Evolutionary conservation across 306 rosid species (phyloP), one percentile per base, ranked within the genome.

Genomic region (Erythrophleum fordii): DNA sequence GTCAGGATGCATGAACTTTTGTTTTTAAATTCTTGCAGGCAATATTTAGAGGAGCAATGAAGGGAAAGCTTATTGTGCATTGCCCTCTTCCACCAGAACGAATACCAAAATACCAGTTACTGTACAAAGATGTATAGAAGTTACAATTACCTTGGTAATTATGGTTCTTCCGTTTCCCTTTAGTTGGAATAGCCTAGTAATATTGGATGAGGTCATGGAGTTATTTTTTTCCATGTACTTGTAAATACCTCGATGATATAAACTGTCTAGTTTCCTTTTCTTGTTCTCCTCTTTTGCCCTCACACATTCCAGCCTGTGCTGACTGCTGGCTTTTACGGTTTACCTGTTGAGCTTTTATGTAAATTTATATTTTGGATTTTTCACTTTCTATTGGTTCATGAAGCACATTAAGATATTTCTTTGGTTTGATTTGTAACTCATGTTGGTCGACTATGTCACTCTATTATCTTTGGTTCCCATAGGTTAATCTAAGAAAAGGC

Each of bases 31-130:
- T 77, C 11, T 35, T 83, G 72, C 88, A 92, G 94, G 92, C 96
- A 74, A 89, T 90, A 83, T 94, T 85, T 75, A 89, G 97, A 79
- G 96, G 97, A 77, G 96, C 94, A 5, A 92, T 94, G 97, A 92
- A 90, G 44, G 97, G 97, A 55, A 94, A 94, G 86, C 89, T 94
- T 25, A 94, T 94, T 67, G 98, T 92, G 71, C 76, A 42, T 72
- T 92, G 93, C 67, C 98, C 97, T 2, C 81, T 92, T 73, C 94
- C 97, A 0, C 83, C 91, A 0, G 96, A 92, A 49, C 76, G 85
- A 61, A 80, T 90, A 74, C 93, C 97, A 13, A 92, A 85, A 67
- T 94, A 87, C 76, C 98, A 89, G 78, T 75, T 94, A 86, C 78
- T 90, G 14, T 92, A 83, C 89, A 92, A 87, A 76, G 94, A 89